These are phyloP conservation scores for Holtermannia corniformis DNA, from an alignment of 768 basidiomycete species.

Conservation along the genomic window DNA sequence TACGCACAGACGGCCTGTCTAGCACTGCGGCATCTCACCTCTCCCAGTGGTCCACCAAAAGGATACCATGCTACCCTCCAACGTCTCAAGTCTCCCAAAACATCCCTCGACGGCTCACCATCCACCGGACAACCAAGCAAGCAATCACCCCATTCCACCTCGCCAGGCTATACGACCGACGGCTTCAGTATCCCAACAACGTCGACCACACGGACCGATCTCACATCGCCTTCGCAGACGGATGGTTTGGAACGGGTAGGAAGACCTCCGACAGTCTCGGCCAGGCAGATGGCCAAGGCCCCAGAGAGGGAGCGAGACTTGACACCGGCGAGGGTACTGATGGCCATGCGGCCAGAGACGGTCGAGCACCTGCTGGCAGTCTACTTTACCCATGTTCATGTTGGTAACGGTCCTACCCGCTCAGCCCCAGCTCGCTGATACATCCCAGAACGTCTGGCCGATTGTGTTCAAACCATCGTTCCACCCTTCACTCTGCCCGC, in stretches of 20 bases:
- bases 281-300: not conserved
- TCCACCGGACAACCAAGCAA: not conserved
- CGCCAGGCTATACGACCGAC: not conserved
- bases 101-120: not conserved
- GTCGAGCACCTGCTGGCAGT: slow-evolving; percentile 23
- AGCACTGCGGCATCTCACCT: not conserved
- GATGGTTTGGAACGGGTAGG: not conserved
- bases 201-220: not conserved
- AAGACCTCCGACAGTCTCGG: not conserved
- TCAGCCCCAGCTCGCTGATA: no score
- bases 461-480: slow-evolving; percentile 32
- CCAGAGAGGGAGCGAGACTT: not conserved
- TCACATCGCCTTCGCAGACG: not conserved
- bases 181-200: no score
- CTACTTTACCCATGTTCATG: slow-evolving; percentile 33
- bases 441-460: slow-evolving; percentile 30
- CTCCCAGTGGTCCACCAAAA: not conserved
- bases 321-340: not conserved
- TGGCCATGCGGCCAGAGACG: slow-evolving; percentile 3
- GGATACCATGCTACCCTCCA: not conserved
- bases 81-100: not conserved
- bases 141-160: not conserved
- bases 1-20: no score
- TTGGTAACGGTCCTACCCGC: slow-evolving; percentile 5
- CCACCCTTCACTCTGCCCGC: slow-evolving; percentile 15